Evolutionary conservation across 805 yeast genomes (phyloP).

Genomic region (Millerozyma miso): DNA sequence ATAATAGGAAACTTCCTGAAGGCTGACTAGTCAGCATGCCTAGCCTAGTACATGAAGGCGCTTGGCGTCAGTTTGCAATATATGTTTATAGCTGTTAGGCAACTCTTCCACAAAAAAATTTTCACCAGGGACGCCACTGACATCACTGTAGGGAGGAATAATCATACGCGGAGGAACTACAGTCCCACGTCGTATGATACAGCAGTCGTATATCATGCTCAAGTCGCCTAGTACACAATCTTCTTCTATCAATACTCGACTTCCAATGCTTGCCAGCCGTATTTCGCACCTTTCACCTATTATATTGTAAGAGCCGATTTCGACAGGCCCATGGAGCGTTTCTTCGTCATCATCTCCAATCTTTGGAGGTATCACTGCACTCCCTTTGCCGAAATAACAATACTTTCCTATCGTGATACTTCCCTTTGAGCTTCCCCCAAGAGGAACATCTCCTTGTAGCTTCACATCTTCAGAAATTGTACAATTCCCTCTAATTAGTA

Average conservation of each 20-base stretch:
- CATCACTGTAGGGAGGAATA: constrained; percentile 52
- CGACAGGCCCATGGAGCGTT: constrained; percentile 20
- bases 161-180: constrained; percentile 38
- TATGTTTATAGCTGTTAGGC: constrained; percentile 27
- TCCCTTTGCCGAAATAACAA: constrained; percentile 32
- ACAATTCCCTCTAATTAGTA: constrained; percentile 45
- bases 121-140: constrained; percentile 36
- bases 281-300: constrained; percentile 35
- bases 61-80: constrained; percentile 36
- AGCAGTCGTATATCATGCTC: constrained; percentile 48
- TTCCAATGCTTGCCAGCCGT: constrained; percentile 41
- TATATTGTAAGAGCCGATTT: constrained; percentile 45
- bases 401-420: constrained; percentile 44
- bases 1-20: constrained; percentile 19
- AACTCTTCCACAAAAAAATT: constrained; percentile 22
- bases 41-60: constrained; percentile 17
- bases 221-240: constrained; percentile 33
- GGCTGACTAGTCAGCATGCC: constrained; percentile 12
- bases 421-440: constrained; percentile 12
- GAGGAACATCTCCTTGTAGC: constrained; percentile 29
- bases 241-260: constrained; percentile 44
- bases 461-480: constrained; percentile 36
- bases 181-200: constrained; percentile 40
- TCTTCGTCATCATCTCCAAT: constrained; percentile 5
- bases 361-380: constrained; percentile 23